Evolutionary conservation across 768 basidiomycete genomes (phyloP).

Genomic region (Dentipellis fragilis): DNA sequence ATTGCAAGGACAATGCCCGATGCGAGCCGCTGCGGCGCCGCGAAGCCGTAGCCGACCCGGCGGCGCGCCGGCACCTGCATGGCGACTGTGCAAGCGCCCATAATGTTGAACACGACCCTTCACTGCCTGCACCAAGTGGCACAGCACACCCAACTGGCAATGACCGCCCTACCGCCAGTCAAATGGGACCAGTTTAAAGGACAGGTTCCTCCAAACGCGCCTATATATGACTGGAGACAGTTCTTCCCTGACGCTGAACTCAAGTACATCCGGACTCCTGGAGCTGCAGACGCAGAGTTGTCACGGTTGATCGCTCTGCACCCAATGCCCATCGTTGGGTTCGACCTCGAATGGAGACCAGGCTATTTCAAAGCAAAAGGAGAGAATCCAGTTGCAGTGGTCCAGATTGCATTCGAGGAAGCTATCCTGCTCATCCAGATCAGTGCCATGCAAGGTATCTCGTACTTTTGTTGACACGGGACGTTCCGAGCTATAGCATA

Average conservation of each 20-base stretch:
- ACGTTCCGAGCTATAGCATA: too few relatives aligned
- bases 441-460: conserved; percentile 40
- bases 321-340: conserved; percentile 32
- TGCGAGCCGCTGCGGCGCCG: too few relatives aligned
- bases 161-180: too few relatives aligned
- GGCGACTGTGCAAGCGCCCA: too few relatives aligned
- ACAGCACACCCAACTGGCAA: too few relatives aligned
- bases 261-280: neutral
- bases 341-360: conserved; percentile 80
- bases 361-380: conserved; percentile 37
- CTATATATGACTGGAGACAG: neutral
- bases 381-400: conserved; percentile 62
- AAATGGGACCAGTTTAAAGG: neutral
- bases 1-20: too few relatives aligned
- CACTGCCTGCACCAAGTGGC: too few relatives aligned
- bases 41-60: too few relatives aligned
- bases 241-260: neutral
- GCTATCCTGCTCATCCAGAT: conserved; percentile 58
- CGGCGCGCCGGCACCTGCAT: too few relatives aligned
- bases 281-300: neutral
- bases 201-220: neutral
- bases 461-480: too few relatives aligned
- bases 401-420: conserved; percentile 55
- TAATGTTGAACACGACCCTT: too few relatives aligned
- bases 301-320: neutral